Evolutionary conservation across 2,329 filamentous ascomycete genomes (phyloP).

Genomic region (Alternaria rosae): DNA sequence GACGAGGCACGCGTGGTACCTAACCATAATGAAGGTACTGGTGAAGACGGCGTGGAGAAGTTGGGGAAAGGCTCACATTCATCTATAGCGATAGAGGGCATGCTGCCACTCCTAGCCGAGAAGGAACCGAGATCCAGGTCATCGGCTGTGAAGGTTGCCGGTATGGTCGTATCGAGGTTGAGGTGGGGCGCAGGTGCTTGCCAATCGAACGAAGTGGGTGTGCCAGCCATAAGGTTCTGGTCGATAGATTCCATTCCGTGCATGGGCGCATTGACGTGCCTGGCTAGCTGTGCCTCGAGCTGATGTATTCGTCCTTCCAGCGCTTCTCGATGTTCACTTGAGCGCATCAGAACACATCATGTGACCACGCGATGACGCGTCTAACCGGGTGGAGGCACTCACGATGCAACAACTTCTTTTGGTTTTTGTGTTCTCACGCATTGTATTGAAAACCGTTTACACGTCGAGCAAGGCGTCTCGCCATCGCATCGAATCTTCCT

Average conservation of each 20-base stretch:
- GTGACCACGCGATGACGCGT: slow-evolving; percentile 27
- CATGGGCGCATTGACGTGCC: slow-evolving; percentile 46
- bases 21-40: slow-evolving; percentile 49
- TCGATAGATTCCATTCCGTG: slow-evolving; percentile 47
- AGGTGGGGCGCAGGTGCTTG: slow-evolving; percentile 35
- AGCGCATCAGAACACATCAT: slow-evolving; percentile 29
- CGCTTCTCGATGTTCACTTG: slow-evolving; percentile 47
- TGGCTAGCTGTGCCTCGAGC: slow-evolving; percentile 46
- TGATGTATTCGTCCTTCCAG: slow-evolving; percentile 49
- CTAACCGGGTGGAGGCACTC: slow-evolving; percentile 19
- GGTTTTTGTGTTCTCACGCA: slow-evolving; percentile 48
- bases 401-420: slow-evolving; percentile 47
- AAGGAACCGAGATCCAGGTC: slow-evolving; percentile 35
- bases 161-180: slow-evolving; percentile 38
- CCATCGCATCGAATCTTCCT: slow-evolving; percentile 49
- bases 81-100: slow-evolving; percentile 48
- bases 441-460: slow-evolving; percentile 48
- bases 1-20: slow-evolving; percentile 47
- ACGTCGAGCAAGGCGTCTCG: slow-evolving; percentile 47
- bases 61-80: slow-evolving; percentile 46
- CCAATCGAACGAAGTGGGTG: slow-evolving; percentile 41
- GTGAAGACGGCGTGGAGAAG: slow-evolving; percentile 40
- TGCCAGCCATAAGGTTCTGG: slow-evolving; percentile 34
- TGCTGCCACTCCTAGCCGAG: slow-evolving; percentile 34
- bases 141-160: slow-evolving; percentile 32